Evolutionary conservation across 768 basidiomycete genomes (phyloP), one percentile per base, ranked within the genome.

Genomic region (Tulasnella sp.): DNA sequence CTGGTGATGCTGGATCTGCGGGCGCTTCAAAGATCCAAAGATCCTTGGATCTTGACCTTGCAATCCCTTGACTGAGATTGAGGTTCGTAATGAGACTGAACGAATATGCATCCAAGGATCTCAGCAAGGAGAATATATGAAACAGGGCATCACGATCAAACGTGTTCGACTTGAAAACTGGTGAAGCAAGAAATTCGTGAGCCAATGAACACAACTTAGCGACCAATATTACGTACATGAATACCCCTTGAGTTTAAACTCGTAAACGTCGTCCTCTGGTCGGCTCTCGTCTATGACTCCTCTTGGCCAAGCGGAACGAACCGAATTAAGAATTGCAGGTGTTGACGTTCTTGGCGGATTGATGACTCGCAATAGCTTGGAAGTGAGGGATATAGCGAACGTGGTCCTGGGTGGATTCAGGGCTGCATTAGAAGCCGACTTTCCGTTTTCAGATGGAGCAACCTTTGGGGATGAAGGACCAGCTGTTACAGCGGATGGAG

Each of bases 21-120:
- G 53, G 53, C 15, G 54, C 54, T 16, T 35, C 32, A 34, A 55
- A 55, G n/a, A 55, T 55, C 53, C 53, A 55, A 15, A 55, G 31
- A n/a, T 55, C 53, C 20, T 53, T 54, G 5, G 48, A 16, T 19
- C 53, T 50, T 20, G 53, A 55, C 19, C 39, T 54, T 4, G 48
- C 48, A 39, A 49, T 49, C 16, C 48, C 48, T 35, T 55, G 54
- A 10, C 28, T 37, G 10, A 55, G 52, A 53, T 37, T 42, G 27
- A 55, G 16, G 27, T 54, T 47, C 35, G 53, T 55, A 16, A 55
- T 12, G 37, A 55, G 53, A 15, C 33, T 25, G 40, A 55, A 37
- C 2, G 19, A 1, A 16, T 55, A 53, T 4, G 37, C 27, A 32
- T 55, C 53, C 13, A 55, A 25, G 0, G 53, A 35, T 20, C 52